Base-by-base conservation (phyloP, 345 rosid genomes). In the Dipteronia dyeriana region DNA sequence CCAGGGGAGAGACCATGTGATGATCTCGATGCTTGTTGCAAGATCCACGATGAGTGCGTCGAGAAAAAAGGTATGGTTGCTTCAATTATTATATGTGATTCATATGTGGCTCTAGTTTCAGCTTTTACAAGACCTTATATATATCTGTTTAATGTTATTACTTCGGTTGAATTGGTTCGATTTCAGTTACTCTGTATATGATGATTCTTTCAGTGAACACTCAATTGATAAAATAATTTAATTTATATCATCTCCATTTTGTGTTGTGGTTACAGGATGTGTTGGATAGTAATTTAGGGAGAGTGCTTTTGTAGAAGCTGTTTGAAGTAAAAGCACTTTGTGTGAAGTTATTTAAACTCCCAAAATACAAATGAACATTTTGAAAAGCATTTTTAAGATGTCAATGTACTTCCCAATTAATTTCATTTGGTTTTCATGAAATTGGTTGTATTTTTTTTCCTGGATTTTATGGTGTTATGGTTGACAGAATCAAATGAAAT, bases 1-100 rank as follows among this genome's bases (percentile, higher is more conserved):
- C 88, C 88, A 10, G 98, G 96, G 34, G 99, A 95, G 85, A 76
- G 82, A 79, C 97, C 98, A 1, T 93, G 99, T 75, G 98, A 95
- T 69, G 95, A 83, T 79, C 86, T 94, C 29, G 99, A 95, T 70
- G 94, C 87, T 76, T 95, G 98, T 74, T 95, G 99, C 83, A 80
- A 92, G 92, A 80, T 76, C 47, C 98, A 95, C 81, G 99, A 95
- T 66, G 88, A 90, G 4, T 95, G 99, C 79, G 95, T 92, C 19
- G 91, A 45, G 57, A 75, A 83, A 62, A 89, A 91, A 86, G 99
- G 99, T 93, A 68, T 14, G 34, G 13, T 11, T 49, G 7, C 49
- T 9, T 45, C 49, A 45, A 45, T 45, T 45, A 45, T 45, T 1
- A 10, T 11, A 45, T 2, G 49, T 45, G 49, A 45, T 45, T 45